phyloP scores from a whole-genome alignment of 192 early-diverging fungal species.

The Backusella australiensis region DNA sequence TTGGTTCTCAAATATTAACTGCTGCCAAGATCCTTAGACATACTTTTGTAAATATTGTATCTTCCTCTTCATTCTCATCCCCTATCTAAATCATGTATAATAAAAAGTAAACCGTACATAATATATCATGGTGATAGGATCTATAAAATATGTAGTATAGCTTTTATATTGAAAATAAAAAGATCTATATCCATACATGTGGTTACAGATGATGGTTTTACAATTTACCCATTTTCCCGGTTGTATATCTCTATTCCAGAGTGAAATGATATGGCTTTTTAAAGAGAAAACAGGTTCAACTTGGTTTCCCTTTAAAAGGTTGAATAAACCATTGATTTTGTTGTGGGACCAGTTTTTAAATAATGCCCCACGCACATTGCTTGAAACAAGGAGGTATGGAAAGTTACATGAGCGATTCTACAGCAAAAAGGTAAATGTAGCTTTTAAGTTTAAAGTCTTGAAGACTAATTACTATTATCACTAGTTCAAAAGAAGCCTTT shows the following conservation, averaged over 20 bases:
- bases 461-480: too few relatives aligned
- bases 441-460: too few relatives aligned
- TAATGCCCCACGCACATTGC: too few relatives aligned
- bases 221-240: neutral
- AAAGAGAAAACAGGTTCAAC: too few relatives aligned
- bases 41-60: neutral
- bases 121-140: neutral
- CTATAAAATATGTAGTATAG: neutral
- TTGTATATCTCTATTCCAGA: neutral
- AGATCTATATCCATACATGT: neutral
- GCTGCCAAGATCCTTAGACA: slow-evolving; percentile 18
- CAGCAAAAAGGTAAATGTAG: too few relatives aligned
- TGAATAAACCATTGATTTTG: too few relatives aligned
- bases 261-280: neutral
- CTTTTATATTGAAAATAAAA: neutral
- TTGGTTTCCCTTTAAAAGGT: too few relatives aligned
- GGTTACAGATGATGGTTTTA: neutral
- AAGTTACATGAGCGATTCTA: too few relatives aligned
- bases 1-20: slow-evolving; percentile 20
- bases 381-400: too few relatives aligned
- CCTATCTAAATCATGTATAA: neutral
- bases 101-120: neutral
- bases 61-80: neutral
- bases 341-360: too few relatives aligned
- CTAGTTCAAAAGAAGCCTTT: too few relatives aligned